Conservation (phyloP, 2,329 filamentous ascomycete species). For the Penicillium sp. region DNA sequence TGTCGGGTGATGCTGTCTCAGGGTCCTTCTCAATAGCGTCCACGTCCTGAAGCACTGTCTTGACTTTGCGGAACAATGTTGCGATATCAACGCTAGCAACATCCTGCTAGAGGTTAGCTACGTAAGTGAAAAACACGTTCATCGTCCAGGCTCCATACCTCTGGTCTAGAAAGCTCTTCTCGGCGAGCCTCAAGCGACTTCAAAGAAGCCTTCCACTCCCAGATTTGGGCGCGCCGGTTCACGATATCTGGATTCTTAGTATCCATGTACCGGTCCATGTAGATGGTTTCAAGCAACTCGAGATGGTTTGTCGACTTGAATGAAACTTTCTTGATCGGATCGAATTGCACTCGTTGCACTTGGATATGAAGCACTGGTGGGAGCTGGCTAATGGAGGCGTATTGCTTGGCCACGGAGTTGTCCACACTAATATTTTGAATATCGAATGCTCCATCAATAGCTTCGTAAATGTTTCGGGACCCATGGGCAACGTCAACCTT, state of each 20-base stretch:
- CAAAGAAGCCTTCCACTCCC: conserved; percentile 68
- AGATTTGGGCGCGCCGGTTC: conserved; percentile 63
- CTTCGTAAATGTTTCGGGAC: conserved; percentile 70
- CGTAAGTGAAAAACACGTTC: not conserved
- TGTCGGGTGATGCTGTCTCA: conserved; percentile 23
- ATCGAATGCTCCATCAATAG: conserved; percentile 81
- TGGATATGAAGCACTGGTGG: conserved; percentile 86
- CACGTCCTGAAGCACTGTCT: conserved; percentile 45
- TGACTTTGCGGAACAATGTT: conserved; percentile 34
- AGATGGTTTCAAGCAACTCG: conserved; percentile 73
- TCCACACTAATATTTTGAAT: conserved; percentile 68
- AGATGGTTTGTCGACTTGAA: conserved; percentile 76
- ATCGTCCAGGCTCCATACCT: conserved; percentile 19
- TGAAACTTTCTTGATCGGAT: conserved; percentile 56
- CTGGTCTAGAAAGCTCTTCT: conserved; percentile 41
- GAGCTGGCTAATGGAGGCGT: conserved; percentile 68
- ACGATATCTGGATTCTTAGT: conserved; percentile 59
- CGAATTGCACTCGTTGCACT: conserved; percentile 76
- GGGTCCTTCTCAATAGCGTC: conserved; percentile 35
- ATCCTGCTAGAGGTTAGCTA: conserved; percentile 11
- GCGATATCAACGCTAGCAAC: conserved; percentile 31
- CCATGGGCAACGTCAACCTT: conserved; percentile 57
- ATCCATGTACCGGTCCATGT: conserved; percentile 81
- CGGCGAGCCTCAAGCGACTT: conserved; percentile 51
- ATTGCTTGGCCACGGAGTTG: conserved; percentile 57